phyloP scores from a whole-genome alignment of 2,329 filamentous ascomycete species.

The Gliomastix tumulicola region DNA sequence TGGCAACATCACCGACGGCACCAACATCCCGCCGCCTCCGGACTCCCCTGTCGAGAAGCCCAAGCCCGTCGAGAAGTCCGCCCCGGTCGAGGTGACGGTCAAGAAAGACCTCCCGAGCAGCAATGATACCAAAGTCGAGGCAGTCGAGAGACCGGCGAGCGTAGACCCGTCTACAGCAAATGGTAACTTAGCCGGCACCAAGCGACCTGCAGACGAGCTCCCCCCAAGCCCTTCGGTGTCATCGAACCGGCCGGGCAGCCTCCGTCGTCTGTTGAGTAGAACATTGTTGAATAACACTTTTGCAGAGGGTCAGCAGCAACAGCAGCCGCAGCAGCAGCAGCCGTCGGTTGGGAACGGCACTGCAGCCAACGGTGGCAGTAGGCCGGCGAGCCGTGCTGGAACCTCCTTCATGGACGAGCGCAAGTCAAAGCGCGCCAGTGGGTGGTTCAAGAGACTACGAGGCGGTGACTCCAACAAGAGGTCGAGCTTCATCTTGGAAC shows the following conservation, averaged over 20 bases:
- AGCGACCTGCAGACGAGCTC: conserved; percentile 41
- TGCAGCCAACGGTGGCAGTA: conserved; percentile 22
- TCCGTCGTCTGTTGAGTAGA: conserved; percentile 51
- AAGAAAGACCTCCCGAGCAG: not conserved
- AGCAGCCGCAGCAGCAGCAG: too few relatives aligned
- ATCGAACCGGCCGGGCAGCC: conserved; percentile 41
- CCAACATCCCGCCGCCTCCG: conserved; percentile 50
- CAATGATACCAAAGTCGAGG: not conserved
- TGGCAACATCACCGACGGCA: conserved; percentile 52
- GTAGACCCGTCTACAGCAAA: conserved; percentile 20
- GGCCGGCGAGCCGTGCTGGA: conserved; percentile 44
- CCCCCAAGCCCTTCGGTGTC: conserved; percentile 46
- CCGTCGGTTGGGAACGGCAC: conserved; percentile 25
- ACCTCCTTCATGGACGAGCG: conserved; percentile 42
- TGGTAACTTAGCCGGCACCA: conserved; percentile 37
- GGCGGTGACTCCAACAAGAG: conserved; percentile 29
- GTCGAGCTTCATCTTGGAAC: conserved; percentile 33
- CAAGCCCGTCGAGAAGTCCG: conserved; percentile 27
- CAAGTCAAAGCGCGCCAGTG: conserved; percentile 48
- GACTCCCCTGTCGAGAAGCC: conserved; percentile 45
- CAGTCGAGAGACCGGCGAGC: not conserved
- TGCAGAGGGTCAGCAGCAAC: conserved; percentile 39
- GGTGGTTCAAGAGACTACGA: conserved; percentile 52
- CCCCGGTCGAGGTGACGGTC: not conserved
- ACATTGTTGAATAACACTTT: conserved; percentile 47